Evolutionary conservation across 805 yeast species (phyloP).

Genomic region (Diddensiella santjacobensis): DNA sequence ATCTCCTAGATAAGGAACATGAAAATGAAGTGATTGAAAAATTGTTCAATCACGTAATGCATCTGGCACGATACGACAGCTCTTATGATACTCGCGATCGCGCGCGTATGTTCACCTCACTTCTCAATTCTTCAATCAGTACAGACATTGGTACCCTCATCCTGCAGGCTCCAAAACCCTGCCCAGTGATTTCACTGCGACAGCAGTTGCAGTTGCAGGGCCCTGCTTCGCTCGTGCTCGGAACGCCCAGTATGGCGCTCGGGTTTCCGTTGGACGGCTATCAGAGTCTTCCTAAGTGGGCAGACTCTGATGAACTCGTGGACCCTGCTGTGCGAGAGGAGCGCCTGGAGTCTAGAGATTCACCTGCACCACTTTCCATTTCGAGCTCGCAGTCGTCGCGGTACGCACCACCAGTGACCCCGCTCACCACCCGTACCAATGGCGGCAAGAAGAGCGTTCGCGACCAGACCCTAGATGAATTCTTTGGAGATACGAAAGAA

Average conservation of each 20-base stretch:
- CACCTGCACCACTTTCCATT: background rate
- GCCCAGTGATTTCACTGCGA: slow-evolving; percentile 38
- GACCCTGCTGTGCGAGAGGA: slow-evolving; percentile 36
- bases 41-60: slow-evolving; percentile 59
- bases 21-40: slow-evolving; percentile 36
- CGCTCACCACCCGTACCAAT: slow-evolving; percentile 18
- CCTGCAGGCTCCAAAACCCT: slow-evolving; percentile 73
- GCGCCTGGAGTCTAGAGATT: background rate
- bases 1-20: slow-evolving; percentile 41
- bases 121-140: slow-evolving; percentile 50
- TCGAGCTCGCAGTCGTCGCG: slow-evolving; percentile 9
- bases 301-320: slow-evolving; percentile 30
- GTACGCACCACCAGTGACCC: slow-evolving; percentile 1
- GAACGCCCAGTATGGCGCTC: slow-evolving; percentile 30
- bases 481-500: slow-evolving; percentile 51
- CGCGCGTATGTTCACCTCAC: slow-evolving; percentile 65
- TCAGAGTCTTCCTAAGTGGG: slow-evolving; percentile 44
- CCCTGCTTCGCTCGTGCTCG: slow-evolving; percentile 20
- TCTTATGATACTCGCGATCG: slow-evolving; percentile 78
- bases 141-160: slow-evolving; percentile 64
- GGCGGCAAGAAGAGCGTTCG: slow-evolving; percentile 41
- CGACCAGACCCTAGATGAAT: slow-evolving; percentile 82
- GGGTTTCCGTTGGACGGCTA: slow-evolving; percentile 34
- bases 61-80: slow-evolving; percentile 68
- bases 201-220: slow-evolving; percentile 18